Evolutionary conservation across 192 early-diverging fungal species (phyloP), one percentile per base, ranked within the genome.

Genomic region (Entomortierella beljakovae): DNA sequence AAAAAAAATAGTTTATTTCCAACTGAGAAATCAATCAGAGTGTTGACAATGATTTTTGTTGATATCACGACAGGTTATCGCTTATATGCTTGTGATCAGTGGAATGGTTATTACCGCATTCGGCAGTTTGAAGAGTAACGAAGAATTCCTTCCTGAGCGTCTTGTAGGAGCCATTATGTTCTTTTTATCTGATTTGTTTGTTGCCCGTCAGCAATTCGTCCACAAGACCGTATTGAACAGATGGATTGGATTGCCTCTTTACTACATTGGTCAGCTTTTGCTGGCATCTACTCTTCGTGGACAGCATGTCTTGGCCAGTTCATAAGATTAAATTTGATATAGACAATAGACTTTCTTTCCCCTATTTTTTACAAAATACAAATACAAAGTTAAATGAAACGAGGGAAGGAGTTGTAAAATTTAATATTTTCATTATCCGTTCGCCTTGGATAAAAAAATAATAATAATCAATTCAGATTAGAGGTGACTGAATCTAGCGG

Each of bases 171-270:
- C 74, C 2, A 2, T 77, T 18, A 63, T 77, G 66, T 77, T 77
- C 74, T 68, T 77, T 35, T 57, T 69, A 9, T 77, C 74, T 0
- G 74, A 77, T 23, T 61, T 77, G 7, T 77, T 77, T 64, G 66
- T 69, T 15, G 74, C 66, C 7, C 74, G 74, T 23, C 66, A 77
- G 15, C 57, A 77, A 26, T 69, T 77, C 38, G 74, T 69, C 15
- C 65, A 68, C 59, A 68, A 77, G 74, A 64, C 60, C 2, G 66
- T 64, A 4, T 55, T 68, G 26, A 77, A 77, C 56, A 77, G 64
- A 23, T 77, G 65, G 65, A 69, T 77, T 55, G 74, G 74, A n/a
- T 25, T 77, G 13, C 74, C 74, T 32, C 74, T 77, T 20, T 77
- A 77, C 66, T 77, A 77, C 25, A 33, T 68, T 18, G 74, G 59